Conservation (phyloP, 2,329 filamentous ascomycete species). For the Pseudogymnoascus sp. region DNA sequence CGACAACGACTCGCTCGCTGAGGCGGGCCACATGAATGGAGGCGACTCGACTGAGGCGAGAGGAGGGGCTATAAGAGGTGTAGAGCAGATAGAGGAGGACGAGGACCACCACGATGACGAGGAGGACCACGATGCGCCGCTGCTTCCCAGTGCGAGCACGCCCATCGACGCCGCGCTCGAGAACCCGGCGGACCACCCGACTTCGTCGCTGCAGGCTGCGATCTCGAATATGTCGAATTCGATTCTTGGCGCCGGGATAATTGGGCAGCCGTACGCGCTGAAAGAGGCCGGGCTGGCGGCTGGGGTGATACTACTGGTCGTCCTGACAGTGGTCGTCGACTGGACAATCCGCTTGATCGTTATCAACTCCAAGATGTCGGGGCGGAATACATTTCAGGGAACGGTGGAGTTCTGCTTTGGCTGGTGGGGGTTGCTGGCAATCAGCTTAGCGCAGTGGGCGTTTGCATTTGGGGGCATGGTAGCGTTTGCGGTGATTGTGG, state of each 20-base stretch:
- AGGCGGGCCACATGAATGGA: conserved; percentile 11
- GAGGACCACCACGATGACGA: conserved; percentile 4
- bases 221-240: conserved; percentile 99
- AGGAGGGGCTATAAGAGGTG: neutral
- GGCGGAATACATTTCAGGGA: conserved; percentile 86
- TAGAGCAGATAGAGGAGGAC: neutral
- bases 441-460: conserved; percentile 85
- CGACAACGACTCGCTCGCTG: conserved; percentile 88
- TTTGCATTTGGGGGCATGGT: conserved; percentile 99
- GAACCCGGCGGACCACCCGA: conserved; percentile 47
- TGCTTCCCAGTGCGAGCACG: neutral
- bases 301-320: conserved; percentile 69
- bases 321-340: conserved; percentile 76
- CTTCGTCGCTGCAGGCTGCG: conserved; percentile 75
- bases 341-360: conserved; percentile 98
- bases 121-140: conserved; percentile 30
- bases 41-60: neutral
- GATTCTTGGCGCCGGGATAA: conserved; percentile 75
- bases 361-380: conserved; percentile 93
- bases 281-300: conserved; percentile 79
- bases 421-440: conserved; percentile 76
- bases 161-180: conserved; percentile 43
- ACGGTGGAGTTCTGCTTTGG: conserved; percentile 97
- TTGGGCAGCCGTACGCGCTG: conserved; percentile 91
- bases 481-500: conserved; percentile 94